phyloP scores from a whole-genome alignment of 768 basidiomycete genomes.

The Termitomyces sp. region DNA sequence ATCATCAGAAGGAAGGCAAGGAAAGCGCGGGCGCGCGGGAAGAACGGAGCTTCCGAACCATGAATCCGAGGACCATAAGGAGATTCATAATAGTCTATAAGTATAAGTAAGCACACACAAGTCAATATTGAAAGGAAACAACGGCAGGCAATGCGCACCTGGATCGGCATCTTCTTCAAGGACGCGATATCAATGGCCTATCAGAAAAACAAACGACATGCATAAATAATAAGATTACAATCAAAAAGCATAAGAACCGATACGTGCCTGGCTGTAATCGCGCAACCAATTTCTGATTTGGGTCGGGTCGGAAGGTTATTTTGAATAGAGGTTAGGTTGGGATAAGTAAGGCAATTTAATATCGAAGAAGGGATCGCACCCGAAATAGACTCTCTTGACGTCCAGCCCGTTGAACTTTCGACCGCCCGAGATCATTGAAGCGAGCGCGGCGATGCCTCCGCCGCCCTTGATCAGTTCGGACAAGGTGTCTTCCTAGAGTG shows the following conservation, averaged over 20 bases:
- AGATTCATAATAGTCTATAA: slow-evolving; percentile 83
- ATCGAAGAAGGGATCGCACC: slow-evolving; percentile 32
- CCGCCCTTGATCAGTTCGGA: slow-evolving; percentile 52
- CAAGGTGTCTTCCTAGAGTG: slow-evolving; percentile 59
- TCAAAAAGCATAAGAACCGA: neutral
- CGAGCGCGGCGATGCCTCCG: slow-evolving; percentile 46
- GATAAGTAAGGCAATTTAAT: neutral
- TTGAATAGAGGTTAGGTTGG: neutral
- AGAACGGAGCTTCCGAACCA: slow-evolving; percentile 37
- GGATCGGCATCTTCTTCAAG: slow-evolving; percentile 65
- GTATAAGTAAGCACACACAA: too few relatives aligned
- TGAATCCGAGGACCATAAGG: slow-evolving; percentile 86
- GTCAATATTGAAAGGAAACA: neutral
- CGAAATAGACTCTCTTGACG: slow-evolving; percentile 80
- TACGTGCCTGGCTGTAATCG: slow-evolving; percentile 71
- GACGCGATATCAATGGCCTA: slow-evolving; percentile 80
- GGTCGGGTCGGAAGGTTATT: too few relatives aligned
- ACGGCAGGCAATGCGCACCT: slow-evolving; percentile 36
- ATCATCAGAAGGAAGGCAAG: too few relatives aligned
- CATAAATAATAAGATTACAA: too few relatives aligned
- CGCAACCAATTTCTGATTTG: slow-evolving; percentile 72
- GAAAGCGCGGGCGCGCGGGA: too few relatives aligned
- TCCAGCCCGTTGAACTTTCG: slow-evolving; percentile 76
- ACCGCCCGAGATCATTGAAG: slow-evolving; percentile 51
- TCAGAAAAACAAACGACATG: too few relatives aligned